Evolutionary conservation across 148 eudicot species (phyloP), one percentile per base, ranked within the genome.

Genomic region (Agrostemma githago): DNA sequence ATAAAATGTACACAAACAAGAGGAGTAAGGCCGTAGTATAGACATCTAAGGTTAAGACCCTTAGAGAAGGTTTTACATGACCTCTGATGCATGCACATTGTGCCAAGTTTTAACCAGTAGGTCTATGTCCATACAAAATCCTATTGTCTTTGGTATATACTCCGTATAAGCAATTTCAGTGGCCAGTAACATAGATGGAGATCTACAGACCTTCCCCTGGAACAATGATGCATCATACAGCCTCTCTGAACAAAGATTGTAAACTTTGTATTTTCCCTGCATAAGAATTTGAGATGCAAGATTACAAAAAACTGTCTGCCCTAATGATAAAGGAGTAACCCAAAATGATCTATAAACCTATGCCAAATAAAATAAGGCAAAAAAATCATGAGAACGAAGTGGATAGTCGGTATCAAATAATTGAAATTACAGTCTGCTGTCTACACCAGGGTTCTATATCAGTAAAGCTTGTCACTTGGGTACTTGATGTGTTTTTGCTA

Each of bases 191-290:
- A 7, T 46, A n/a, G 21, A 70, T 75, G 43, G 65, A 64, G 38
- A 68, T 79, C 54, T 72, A 60, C 80, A 58, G 53, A 94, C 98
- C 98, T 94, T 92, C 72, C 98, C 98, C 70, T 86, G 86, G 82
- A 94, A 94, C 53, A 92, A 87, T 80, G 97, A 87, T 58, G 91
- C 96, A 81, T 94, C 93, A 71, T 94, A 94, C 78, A 94, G 43
- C 76, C 98, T 86, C 86, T 94, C 98, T 40, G 97, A 89, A 78
- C 98, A 94, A 80, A 94, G 92, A 84, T 94, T 89, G 87, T 91
- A 94, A 9, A 94, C 97, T 88, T 94, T 94, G 85, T 89, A 94
- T 77, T 84, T 92, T 39, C 90, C 96, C 98, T 94, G 88, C 87
- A 84, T 38, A 68, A 37, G 56, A 72, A 67, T 51, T 10, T 37